Percentiles rank a stretch among this genome's conserved stretches.
Conservation (phyloP, 768 basidiomycete species). For the Pisolithus orientalis region DNA sequence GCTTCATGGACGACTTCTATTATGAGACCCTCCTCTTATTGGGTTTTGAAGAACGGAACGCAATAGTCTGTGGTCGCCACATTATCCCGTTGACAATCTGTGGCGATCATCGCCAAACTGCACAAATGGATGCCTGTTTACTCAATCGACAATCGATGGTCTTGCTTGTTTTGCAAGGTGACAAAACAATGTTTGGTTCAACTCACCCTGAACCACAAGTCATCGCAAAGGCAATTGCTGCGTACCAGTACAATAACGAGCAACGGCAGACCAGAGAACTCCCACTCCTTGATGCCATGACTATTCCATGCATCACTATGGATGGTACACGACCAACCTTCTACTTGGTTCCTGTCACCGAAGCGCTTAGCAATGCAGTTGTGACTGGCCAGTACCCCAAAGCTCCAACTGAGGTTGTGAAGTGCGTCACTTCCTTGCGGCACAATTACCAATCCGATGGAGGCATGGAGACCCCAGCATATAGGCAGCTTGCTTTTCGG, state of each 20-base stretch:
- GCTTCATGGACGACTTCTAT: no score
- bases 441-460: no score
- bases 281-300: background rate
- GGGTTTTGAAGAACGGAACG: background rate
- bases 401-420: background rate
- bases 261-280: no score
- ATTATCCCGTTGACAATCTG: background rate
- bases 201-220: background rate
- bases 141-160: background rate
- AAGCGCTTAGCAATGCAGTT: background rate
- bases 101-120: background rate
- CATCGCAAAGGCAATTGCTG: background rate
- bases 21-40: no score
- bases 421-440: background rate
- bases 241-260: background rate
- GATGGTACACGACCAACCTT: background rate
- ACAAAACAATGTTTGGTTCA: background rate
- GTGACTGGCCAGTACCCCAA: background rate
- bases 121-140: background rate
- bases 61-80: background rate
- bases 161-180: background rate
- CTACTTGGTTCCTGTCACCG: background rate
- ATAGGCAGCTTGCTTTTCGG: no score
- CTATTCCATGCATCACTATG: background rate
- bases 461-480: no score